phyloP scores from a whole-genome alignment of 2,329 filamentous ascomycete genomes.

The Arthrobotrys sinensis region DNA sequence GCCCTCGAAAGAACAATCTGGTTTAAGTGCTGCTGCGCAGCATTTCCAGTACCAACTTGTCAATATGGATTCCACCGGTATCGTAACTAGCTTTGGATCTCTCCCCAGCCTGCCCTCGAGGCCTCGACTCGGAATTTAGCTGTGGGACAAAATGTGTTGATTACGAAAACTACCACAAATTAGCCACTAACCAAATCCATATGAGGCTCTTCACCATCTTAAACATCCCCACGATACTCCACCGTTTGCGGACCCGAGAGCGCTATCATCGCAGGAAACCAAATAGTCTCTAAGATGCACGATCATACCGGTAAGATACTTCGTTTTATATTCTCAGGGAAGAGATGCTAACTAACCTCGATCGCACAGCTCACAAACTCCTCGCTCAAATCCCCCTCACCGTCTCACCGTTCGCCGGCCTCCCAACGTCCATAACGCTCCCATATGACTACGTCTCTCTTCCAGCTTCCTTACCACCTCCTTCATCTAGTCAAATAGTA shows the following conservation, averaged over 20 bases:
- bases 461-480: conserved; percentile 86
- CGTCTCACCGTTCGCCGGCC: conserved; percentile 92
- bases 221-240: conserved; percentile 6
- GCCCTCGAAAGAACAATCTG: no score
- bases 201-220: not conserved
- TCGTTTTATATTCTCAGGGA: not conserved
- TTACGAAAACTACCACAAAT: not conserved
- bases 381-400: conserved; percentile 93
- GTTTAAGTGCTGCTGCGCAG: no score
- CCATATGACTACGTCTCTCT: conserved; percentile 96
- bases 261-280: no score
- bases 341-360: not conserved
- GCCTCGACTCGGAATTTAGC: no score
- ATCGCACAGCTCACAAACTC: conserved; percentile 77
- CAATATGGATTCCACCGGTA: no score
- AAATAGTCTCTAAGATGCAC: conserved; percentile 27
- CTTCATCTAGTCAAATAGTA: conserved; percentile 78
- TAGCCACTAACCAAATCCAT: not conserved
- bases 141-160: not conserved
- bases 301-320: conserved; percentile 38
- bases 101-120: not conserved
- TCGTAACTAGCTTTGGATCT: no score
- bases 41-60: no score
- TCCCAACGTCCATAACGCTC: conserved; percentile 89
- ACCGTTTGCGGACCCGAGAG: not conserved